phyloP scores from a whole-genome alignment of 2,329 filamentous ascomycete species.

The Didymella lethalis region DNA sequence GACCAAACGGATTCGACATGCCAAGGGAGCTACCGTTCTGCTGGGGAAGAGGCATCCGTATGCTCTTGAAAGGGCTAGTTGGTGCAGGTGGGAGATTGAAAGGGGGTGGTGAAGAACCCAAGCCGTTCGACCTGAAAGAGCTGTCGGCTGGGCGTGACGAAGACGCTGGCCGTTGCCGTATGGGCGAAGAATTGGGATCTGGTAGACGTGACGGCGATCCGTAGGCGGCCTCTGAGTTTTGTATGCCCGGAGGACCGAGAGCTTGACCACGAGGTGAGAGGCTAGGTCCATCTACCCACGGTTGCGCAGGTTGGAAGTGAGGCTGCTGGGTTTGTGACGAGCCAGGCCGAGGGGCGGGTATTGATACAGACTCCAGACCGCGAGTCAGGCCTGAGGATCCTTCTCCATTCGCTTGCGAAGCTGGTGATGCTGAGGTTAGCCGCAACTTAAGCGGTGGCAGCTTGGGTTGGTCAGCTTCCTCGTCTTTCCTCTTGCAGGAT shows the following conservation, averaged over 20 bases:
- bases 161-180: conserved; percentile 34
- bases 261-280: conserved; percentile 56
- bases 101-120: conserved; percentile 46
- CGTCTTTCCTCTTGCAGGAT: conserved; percentile 74
- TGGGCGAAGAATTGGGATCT: conserved; percentile 42
- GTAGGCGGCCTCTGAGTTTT: conserved; percentile 48
- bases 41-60: conserved; percentile 33
- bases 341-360: conserved; percentile 27
- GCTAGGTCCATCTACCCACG: conserved; percentile 54
- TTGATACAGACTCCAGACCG: conserved; percentile 31
- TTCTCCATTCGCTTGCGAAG: conserved; percentile 34
- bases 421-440: conserved; percentile 60
- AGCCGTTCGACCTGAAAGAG: conserved; percentile 31
- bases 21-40: conserved; percentile 42
- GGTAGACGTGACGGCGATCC: conserved; percentile 40
- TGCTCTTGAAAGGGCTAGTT: conserved; percentile 39
- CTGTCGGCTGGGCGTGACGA: conserved; percentile 29
- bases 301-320: conserved; percentile 33
- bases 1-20: conserved; percentile 35
- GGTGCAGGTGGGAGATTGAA: conserved; percentile 39
- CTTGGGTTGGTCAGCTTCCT: conserved; percentile 68
- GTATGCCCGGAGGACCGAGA: conserved; percentile 53
- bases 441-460: conserved; percentile 68
- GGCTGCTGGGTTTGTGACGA: conserved; percentile 29
- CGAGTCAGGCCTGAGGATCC: conserved; percentile 20